Evolutionary conservation across 1,139 yeast genomes (phyloP).

Genomic region (Casaregolazyma lundiana): DNA sequence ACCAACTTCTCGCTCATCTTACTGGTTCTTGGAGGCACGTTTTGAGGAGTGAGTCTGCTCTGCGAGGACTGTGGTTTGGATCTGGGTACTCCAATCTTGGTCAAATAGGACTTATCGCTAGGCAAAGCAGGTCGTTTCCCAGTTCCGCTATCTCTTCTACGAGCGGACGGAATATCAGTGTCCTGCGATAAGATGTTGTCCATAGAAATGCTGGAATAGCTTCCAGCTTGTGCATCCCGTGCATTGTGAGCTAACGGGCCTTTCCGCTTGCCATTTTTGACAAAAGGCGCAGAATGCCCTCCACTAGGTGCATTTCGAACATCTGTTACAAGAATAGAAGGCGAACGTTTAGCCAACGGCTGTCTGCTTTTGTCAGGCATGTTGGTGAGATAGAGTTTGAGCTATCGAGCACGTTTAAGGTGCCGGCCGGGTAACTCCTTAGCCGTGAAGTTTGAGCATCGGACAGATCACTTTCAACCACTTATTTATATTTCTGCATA

Average conservation of each 20-base stretch:
- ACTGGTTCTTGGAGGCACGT: constrained; percentile 80
- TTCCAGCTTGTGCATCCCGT: constrained; percentile 4
- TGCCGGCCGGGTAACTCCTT: constrained; percentile 3
- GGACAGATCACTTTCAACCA: not conserved
- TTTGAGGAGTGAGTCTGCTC: constrained; percentile 42
- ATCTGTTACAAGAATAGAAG: constrained; percentile 90
- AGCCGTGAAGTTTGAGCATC: not conserved
- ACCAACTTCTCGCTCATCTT: constrained; percentile 83
- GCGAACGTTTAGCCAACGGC: constrained; percentile 67
- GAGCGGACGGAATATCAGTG: constrained; percentile 83
- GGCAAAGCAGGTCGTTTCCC: not conserved
- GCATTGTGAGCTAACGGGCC: constrained; percentile 2
- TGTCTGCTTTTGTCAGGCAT: constrained; percentile 5
- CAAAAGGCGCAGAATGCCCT: constrained; percentile 81
- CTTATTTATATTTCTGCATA: not conserved
- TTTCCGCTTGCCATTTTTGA: constrained; percentile 10
- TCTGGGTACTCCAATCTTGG: not conserved
- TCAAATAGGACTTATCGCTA: not conserved
- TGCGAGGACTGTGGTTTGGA: constrained; percentile 9
- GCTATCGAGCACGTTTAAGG: not conserved
- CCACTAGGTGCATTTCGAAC: constrained; percentile 56
- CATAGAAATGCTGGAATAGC: constrained; percentile 27
- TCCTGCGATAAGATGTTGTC: constrained; percentile 47
- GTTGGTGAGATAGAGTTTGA: not conserved
- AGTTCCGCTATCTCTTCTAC: constrained; percentile 37